Conservation (phyloP, 108 stramenopile species). For the Fistulifera pelliculosa region DNA sequence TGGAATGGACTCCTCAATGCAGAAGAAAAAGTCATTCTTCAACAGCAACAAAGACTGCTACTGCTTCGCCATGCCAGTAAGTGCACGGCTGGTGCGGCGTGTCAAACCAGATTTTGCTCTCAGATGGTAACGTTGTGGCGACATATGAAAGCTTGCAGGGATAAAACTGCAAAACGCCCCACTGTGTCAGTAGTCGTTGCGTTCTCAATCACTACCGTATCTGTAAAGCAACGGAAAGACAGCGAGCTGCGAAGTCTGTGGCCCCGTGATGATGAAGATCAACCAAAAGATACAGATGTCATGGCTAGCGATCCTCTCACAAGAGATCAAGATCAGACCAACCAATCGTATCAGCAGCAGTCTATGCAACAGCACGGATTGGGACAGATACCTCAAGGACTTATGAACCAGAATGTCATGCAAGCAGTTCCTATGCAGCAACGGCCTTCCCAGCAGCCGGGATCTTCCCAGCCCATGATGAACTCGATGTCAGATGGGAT, state of each 20-base stretch:
- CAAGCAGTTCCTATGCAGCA: too few species aligned
- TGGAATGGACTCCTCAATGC: constrained; percentile 11
- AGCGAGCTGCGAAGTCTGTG: constrained; percentile 59
- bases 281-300: constrained; percentile 21
- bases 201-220: constrained; percentile 69
- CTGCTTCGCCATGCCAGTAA: constrained; percentile 62
- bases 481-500: background rate
- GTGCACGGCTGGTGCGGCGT: constrained; percentile 39
- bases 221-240: constrained; percentile 60
- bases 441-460: too few species aligned
- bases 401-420: constrained; percentile 1
- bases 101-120: constrained; percentile 53
- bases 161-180: constrained; percentile 66
- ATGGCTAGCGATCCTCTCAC: constrained; percentile 14
- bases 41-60: constrained; percentile 67
- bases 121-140: constrained; percentile 74
- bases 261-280: constrained; percentile 64
- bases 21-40: constrained; percentile 50
- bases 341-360: constrained; percentile 3
- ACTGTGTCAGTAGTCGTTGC: constrained; percentile 68
- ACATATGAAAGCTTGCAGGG: constrained; percentile 70
- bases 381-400: constrained; percentile 6
- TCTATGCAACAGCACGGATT: constrained; percentile 1
- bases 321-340: background rate
- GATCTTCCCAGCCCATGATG: too few species aligned